Evolutionary conservation across 139 green algal species (phyloP).

Genomic region (Pseudopediastrum boryanum): DNA sequence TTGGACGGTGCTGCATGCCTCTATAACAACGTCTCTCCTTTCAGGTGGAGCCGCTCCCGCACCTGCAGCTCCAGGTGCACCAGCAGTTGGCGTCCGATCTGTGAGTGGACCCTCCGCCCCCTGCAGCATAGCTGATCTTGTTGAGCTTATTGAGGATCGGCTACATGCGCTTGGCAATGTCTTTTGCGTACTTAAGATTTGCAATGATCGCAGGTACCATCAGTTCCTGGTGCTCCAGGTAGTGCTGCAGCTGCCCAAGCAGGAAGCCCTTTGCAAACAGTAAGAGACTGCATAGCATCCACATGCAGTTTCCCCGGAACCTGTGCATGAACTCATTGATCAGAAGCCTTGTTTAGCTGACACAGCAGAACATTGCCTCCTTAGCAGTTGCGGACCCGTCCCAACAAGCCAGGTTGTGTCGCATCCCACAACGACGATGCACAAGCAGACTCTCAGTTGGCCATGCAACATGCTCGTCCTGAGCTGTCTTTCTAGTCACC

Average conservation of each 20-base stretch:
- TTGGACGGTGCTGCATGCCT: background rate
- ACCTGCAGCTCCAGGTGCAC: constrained; percentile 36
- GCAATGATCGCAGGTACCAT: background rate
- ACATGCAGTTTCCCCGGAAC: no score
- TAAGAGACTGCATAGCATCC: no score
- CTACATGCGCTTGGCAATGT: background rate
- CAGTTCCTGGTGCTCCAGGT: background rate
- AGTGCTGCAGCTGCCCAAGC: background rate
- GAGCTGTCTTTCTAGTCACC: background rate
- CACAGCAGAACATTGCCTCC: no score
- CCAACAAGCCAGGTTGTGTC: no score
- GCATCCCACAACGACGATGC: no score
- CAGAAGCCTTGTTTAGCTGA: no score
- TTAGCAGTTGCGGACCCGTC: no score
- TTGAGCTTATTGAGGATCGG: background rate
- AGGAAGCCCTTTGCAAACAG: background rate
- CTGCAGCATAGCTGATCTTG: no score
- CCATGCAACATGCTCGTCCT: background rate
- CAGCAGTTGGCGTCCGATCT: background rate
- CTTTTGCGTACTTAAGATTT: background rate
- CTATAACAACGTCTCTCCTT: background rate
- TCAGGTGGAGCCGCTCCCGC: constrained; percentile 13
- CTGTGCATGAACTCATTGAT: no score
- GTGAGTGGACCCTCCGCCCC: no score
- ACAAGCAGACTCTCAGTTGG: background rate